Evolutionary conservation across 768 basidiomycete genomes (phyloP), one percentile per base, ranked within the genome.

Genomic region (Rossbeevera mucosa): DNA sequence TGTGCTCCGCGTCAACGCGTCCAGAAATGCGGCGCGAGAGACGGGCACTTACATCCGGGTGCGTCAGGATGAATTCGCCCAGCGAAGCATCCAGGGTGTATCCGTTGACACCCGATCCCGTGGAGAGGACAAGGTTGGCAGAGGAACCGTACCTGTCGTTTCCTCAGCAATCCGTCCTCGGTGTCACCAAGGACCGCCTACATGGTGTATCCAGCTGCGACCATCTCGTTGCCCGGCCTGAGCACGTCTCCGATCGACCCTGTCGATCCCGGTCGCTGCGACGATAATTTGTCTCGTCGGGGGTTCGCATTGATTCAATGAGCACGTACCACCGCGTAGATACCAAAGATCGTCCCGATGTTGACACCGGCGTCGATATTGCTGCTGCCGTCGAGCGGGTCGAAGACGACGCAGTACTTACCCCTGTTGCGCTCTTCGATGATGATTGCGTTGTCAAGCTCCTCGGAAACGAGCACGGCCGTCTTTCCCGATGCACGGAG

Each of bases 321-420:
- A 5, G 38, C 22, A 80, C 92, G 57, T 59, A 94, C 94, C 55
- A 95, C 74, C 62, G 82, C 82, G 76, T 98, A 99, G 58, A 99
- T 86, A 44, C 96, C 95, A 70, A 99, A 98, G 76, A 97, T 96
- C 53, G 93, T 94, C 7, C 91, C 91, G 66, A 96, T 94, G 72
- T 96, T 96, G 48, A 95, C 94, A 81, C 94, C 95, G 58, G 95
- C 94, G 68, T 95, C 94, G 74, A 97, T 97, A 74, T 96, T 96
- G 76, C 88, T 91, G 66, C 86, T 89, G 50, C 94, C 94, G 64
- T 98, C 94, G 46, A 96, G 81, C 31, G 96, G 96, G 72, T 99
- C 96, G 62, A 99, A 99, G 2, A 98, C 96, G 60, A 98, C 95
- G 63, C 94, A 96, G 75, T 97, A 98, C 70, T 80, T 85, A 60